Evolutionary conservation across 2,329 filamentous ascomycete genomes (phyloP), one percentile per base, ranked within the genome.

Genomic region (Talaromyces pinophilus): DNA sequence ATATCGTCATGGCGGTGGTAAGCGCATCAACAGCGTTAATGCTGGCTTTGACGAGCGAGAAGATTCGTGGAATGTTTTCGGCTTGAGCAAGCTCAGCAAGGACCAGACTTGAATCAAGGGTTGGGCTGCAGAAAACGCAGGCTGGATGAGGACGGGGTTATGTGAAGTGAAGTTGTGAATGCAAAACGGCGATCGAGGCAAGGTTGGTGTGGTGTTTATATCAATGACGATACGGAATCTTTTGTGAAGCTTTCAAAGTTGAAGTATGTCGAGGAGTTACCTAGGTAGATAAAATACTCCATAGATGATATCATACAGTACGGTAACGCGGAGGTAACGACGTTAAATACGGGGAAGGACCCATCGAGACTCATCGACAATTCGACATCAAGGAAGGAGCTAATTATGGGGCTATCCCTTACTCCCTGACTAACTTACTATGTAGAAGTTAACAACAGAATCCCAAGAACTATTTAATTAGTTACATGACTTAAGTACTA

Each of bases 1-100:
- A 78, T n/a, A 83, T 79, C 79, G 78, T 79, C 2, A 72, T 87
- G 68, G 84, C 79, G 1, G 67, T 83, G 33, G 75, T 88, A 61
- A 82, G 81, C 67, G 78, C 79, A 0, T 72, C 81, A 11, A 85
- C 82, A 10, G 82, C 83, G 6, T 67, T 86, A 8, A 84, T 86
- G 6, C 80, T 81, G 42, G 65, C 69, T 61, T 57, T 28, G 19
- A 67, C 67, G 11, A 62, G 64, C 28, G 59, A 62, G 11, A 55
- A 62, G 57, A 46, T 59, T 33, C 60, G 30, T 17, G 46, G 15
- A 30, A 62, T 62, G 30, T 15, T 38, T 35, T 22, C 19, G 11
- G n/a, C n/a, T 40, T 19, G 30, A 25, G 33, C 33, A 57, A 17
- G 54, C 6, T 10, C 6, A 22, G 19, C 22, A 15, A 28, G 22